A percentile compares a stretch with the other conserved stretches of the same genome.
Conservation (phyloP, 2,329 filamentous ascomycete genomes). For the Dothistroma pini region DNA sequence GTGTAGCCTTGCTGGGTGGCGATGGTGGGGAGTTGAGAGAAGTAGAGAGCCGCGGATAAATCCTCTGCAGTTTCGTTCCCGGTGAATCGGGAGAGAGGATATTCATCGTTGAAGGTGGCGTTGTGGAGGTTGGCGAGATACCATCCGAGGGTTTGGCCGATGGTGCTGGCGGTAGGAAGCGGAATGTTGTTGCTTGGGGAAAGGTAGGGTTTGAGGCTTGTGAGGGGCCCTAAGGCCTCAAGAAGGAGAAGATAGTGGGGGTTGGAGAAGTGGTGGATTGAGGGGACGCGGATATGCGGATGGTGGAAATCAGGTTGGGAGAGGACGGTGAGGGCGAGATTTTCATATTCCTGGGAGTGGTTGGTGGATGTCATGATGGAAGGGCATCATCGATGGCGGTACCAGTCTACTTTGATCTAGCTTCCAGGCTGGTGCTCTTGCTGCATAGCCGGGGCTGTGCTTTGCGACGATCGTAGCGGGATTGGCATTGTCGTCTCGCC, state of each 20-base stretch:
- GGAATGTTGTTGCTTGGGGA: neutral
- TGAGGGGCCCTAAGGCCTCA: conserved; percentile 13
- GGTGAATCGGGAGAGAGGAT: conserved; percentile 1
- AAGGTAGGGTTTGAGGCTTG: conserved; percentile 18
- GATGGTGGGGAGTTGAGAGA: conserved; percentile 7
- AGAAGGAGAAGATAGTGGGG: conserved; percentile 6
- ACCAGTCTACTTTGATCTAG: conserved; percentile 11
- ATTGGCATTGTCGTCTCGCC: neutral
- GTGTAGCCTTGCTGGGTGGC: conserved; percentile 13
- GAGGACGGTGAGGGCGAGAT: conserved; percentile 3
- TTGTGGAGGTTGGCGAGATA: conserved; percentile 21
- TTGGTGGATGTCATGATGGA: neutral
- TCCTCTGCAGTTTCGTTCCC: conserved; percentile 10
- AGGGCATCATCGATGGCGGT: neutral
- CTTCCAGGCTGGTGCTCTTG: conserved; percentile 4
- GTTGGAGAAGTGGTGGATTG: conserved; percentile 1
- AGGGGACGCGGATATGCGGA: conserved; percentile 1
- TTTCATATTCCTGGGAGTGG: conserved; percentile 1
- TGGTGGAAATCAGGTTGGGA: neutral
- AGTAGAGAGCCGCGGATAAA: conserved; percentile 12
- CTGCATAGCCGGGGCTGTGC: conserved; percentile 7
- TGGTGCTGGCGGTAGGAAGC: neutral
- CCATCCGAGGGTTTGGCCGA: conserved; percentile 11
- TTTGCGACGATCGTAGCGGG: conserved; percentile 7
- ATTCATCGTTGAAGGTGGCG: neutral